Conservation (phyloP, 148 eudicot genomes). For the Mesembryanthemum crystallinum region DNA sequence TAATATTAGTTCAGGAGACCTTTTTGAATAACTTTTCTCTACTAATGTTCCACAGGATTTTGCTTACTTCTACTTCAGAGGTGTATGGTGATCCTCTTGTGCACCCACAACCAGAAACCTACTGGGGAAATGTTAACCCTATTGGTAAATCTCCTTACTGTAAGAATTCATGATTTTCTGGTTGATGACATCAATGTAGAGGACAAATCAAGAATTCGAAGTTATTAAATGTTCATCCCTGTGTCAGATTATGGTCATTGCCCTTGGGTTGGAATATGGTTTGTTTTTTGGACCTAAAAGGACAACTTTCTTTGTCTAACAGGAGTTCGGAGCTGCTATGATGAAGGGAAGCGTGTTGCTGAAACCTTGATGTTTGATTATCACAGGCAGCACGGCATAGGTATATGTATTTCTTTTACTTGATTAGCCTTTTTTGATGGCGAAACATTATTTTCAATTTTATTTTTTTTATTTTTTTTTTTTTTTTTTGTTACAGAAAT, state of each 20-base stretch:
- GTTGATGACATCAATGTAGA: background rate
- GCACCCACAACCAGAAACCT: conserved; percentile 84
- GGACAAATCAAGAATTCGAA: background rate
- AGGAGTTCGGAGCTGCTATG: conserved; percentile 99
- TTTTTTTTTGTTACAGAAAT: conserved; percentile 42
- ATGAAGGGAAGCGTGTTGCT: conserved; percentile 98
- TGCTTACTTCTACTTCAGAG: conserved; percentile 89
- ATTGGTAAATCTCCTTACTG: conserved; percentile 49
- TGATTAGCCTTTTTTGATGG: background rate
- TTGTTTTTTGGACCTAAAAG: background rate
- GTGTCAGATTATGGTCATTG: background rate
- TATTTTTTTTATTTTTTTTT: background rate
- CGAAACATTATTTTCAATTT: background rate
- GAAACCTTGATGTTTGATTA: conserved; percentile 99
- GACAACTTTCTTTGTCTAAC: conserved; percentile 10
- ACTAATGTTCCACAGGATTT: conserved; percentile 48
- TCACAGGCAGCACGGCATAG: conserved; percentile 98
- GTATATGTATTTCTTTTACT: conserved; percentile 29
- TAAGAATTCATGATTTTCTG: background rate
- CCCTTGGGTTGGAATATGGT: background rate
- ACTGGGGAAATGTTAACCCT: conserved; percentile 99
- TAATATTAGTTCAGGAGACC: background rate
- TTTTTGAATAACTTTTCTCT: background rate
- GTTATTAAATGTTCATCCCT: background rate
- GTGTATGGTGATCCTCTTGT: conserved; percentile 93